Evolutionary conservation across 176 grass and related monocot species (phyloP), one percentile per base, ranked within the genome.

Genomic region (Bromus sterilis): DNA sequence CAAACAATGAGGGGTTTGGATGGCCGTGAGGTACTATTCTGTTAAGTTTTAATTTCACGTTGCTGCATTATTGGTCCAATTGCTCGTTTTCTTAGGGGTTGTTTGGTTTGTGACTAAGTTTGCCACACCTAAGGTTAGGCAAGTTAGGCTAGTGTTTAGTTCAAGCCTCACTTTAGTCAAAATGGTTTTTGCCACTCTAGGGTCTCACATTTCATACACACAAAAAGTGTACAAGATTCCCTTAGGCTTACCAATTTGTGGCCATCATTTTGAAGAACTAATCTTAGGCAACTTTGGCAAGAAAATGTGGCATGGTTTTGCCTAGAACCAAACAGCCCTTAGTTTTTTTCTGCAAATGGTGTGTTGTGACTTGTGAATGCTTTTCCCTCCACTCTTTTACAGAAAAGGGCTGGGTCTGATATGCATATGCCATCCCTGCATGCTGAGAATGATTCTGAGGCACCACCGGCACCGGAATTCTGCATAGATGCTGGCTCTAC

Each of bases 1-100:
- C 90, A 98, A 57, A 98, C 95, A 9, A 93, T 95, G 88, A 98
- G 95, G 63, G 95, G 92, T 21, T 53, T 98, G 21, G 95, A 98
- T 59, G 95, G 95, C 55, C 79, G 95, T 60, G 92, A 98, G 92
- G 95, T 98, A 79, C 56, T 26, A 61, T 2, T 67, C n/a, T 64
- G 74, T 34, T 57, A 56, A 77, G 11, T 75, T 80, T 48, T 33
- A 44, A 35, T 4, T 37, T 78, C 9, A 4, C 29, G n/a, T 71
- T 46, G 0, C 23, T 46, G 4, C 53, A 3, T 23, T 18, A 24
- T 56, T 10, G 41, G 29, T 15, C 5, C 30, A 5, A 49, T 9
- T 20, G 7, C 40, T 71, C 1, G 40, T 30, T 57, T 21, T 24
- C 1, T 41, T n/a, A n/a, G n/a, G n/a, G n/a, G n/a, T n/a, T n/a